Conservation (phyloP, 257 asterid species). For the Solanum arcanum region DNA sequence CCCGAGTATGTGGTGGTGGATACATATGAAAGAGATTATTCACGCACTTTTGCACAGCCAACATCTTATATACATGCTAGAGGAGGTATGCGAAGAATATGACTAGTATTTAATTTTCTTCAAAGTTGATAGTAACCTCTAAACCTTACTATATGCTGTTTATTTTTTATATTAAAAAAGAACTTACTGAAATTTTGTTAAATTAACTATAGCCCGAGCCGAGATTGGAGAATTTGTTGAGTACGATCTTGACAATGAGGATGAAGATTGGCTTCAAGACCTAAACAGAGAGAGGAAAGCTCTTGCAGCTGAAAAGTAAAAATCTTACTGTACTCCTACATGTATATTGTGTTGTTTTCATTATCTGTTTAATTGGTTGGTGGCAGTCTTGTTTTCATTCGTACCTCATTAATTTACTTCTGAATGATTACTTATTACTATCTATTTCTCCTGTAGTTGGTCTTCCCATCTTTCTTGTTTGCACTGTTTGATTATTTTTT, state of each 20-base stretch:
- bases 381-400: neutral
- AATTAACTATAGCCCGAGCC: conserved; percentile 63
- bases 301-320: conserved; percentile 73
- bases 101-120: conserved; percentile 1
- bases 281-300: conserved; percentile 62
- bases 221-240: conserved; percentile 97
- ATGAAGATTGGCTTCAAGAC: conserved; percentile 92
- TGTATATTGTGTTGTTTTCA: neutral
- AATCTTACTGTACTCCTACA: neutral
- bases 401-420: neutral
- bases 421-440: neutral
- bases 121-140: neutral
- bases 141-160: neutral
- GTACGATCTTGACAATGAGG: conserved; percentile 98
- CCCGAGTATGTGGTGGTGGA: conserved; percentile 89
- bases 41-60: conserved; percentile 83
- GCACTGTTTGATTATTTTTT: neutral
- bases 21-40: conserved; percentile 93
- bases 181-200: neutral
- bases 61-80: conserved; percentile 89
- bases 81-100: conserved; percentile 54
- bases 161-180: neutral
- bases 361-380: neutral
- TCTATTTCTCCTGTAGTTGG: neutral
- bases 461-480: neutral